Conservation (phyloP, 75 land plant genomes). For the Sequoia sempervirens region DNA sequence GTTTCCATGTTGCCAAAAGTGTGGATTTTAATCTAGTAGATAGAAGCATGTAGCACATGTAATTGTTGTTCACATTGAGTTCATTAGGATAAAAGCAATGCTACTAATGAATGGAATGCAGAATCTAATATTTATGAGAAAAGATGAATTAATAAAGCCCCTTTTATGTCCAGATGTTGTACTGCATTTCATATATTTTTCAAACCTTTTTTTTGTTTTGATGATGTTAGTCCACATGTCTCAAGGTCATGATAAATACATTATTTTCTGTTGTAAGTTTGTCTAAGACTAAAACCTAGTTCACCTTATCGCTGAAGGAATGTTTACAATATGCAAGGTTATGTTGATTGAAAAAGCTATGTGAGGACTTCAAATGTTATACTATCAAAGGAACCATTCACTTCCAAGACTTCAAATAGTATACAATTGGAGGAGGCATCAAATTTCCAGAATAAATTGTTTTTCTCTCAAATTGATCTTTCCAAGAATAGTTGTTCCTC, state of each 20-base stretch:
- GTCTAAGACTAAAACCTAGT: not conserved
- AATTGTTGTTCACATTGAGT: not conserved
- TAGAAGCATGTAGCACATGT: not conserved
- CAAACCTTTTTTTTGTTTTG: not conserved
- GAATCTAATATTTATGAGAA: not conserved
- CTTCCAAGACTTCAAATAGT: not conserved
- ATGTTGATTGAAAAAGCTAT: not conserved
- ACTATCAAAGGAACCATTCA: not conserved
- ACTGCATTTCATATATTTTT: not conserved
- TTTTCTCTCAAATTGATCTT: not conserved
- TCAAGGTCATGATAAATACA: not conserved
- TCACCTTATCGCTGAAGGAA: not conserved
- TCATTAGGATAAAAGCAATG: not conserved
- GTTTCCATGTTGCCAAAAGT: not conserved
- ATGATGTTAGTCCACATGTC: not conserved
- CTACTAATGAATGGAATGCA: not conserved
- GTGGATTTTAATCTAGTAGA: not conserved
- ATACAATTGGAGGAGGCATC: not conserved
- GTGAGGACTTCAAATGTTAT: not conserved
- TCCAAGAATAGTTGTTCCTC: not conserved
- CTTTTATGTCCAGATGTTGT: not conserved
- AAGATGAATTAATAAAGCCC: not conserved
- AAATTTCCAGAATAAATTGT: not conserved
- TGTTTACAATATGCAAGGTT: not conserved
- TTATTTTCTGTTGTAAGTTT: not conserved